These are phyloP conservation scores for Plicaturopsis crispa DNA, from an alignment of 768 basidiomycete genomes.

Conservation along the genomic window DNA sequence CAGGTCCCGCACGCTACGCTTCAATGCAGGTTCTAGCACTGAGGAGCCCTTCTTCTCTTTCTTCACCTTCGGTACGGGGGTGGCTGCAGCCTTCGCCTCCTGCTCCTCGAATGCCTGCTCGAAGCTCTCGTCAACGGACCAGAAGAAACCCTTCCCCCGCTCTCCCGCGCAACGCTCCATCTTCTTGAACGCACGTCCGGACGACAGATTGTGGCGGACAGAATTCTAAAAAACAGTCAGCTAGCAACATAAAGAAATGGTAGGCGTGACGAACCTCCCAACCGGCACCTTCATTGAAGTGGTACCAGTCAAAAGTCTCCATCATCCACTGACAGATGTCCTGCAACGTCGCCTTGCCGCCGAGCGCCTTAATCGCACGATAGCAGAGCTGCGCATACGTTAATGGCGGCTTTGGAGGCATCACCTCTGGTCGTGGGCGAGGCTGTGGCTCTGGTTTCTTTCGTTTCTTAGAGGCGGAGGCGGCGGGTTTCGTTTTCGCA, in stretches of 20 bases:
- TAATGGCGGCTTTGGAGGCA: slow-evolving; percentile 82
- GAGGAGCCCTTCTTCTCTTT: slow-evolving; percentile 54
- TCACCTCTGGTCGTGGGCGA: slow-evolving; percentile 58
- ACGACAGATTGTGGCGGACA: slow-evolving; percentile 91
- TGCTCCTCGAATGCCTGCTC: slow-evolving; percentile 66
- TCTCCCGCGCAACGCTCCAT: slow-evolving; percentile 79
- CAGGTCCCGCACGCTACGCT: slow-evolving; percentile 59
- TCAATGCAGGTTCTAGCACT: slow-evolving; percentile 55
- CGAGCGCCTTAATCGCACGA: slow-evolving; percentile 75
- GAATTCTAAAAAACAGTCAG: slow-evolving; percentile 54
- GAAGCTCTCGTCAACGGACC: slow-evolving; percentile 78
- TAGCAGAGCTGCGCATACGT: slow-evolving; percentile 93
- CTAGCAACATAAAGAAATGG: slow-evolving; percentile 5
- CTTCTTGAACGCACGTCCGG: slow-evolving; percentile 87
- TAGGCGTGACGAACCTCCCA: slow-evolving; percentile 70
- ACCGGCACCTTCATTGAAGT: slow-evolving; percentile 69
- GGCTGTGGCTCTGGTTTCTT: slow-evolving; percentile 46
- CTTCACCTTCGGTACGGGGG: slow-evolving; percentile 23
- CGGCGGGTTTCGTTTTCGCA: slow-evolving; percentile 32
- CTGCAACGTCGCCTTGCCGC: slow-evolving; percentile 83
- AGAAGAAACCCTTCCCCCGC: slow-evolving; percentile 88
- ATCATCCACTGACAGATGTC: slow-evolving; percentile 92
- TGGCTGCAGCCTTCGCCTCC: slow-evolving; percentile 34
- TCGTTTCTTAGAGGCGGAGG: slow-evolving; percentile 55
- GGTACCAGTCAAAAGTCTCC: slow-evolving; percentile 85